phyloP scores from a whole-genome alignment of 371 early-diverging fungal species.

The Apophysomyces ossiformis region DNA sequence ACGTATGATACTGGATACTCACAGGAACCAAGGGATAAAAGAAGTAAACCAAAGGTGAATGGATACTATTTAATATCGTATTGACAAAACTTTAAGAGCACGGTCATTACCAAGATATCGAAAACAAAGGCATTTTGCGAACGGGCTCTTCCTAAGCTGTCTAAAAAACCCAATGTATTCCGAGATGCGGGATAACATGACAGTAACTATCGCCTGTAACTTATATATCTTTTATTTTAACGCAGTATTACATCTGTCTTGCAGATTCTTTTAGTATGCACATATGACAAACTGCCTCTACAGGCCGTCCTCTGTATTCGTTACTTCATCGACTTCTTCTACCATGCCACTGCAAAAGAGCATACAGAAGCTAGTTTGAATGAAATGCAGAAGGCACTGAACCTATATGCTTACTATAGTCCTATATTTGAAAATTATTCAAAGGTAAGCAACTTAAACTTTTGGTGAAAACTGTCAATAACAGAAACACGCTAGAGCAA shows the following conservation, averaged over 20 bases:
- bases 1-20: background rate
- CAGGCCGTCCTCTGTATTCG: slow-evolving; percentile 8
- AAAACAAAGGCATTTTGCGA: background rate
- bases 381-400: slow-evolving; percentile 4
- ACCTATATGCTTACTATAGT: background rate
- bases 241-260: background rate
- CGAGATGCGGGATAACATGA: background rate
- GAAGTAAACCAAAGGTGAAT: background rate
- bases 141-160: background rate
- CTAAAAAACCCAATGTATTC: slow-evolving; percentile 2
- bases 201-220: background rate
- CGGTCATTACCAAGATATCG: background rate
- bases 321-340: slow-evolving; percentile 14
- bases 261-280: background rate
- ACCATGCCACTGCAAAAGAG: slow-evolving; percentile 7
- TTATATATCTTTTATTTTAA: background rate
- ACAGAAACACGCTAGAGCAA: background rate
- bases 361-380: background rate
- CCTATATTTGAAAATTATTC: slow-evolving; percentile 3
- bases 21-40: background rate
- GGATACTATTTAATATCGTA: background rate
- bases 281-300: background rate
- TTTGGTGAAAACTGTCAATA: background rate
- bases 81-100: too few species aligned
- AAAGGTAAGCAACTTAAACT: background rate